These are phyloP conservation scores for Gossypium trilobum DNA, from an alignment of 441 rosid genomes.

Conservation along the genomic window DNA sequence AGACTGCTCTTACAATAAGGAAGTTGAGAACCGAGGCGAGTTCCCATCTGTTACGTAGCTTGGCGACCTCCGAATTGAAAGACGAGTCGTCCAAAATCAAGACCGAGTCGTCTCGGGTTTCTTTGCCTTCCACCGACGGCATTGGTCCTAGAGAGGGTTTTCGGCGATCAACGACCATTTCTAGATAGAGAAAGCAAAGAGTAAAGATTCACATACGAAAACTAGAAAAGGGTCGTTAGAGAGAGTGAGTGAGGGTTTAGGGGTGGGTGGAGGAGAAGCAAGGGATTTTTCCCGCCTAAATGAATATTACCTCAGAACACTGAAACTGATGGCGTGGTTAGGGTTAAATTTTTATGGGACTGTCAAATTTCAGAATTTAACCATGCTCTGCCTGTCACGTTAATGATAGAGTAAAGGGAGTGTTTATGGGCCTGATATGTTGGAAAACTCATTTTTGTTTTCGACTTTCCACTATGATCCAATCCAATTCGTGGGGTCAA, in stretches of 20 bases:
- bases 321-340: background rate
- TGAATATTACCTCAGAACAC: constrained; percentile 2
- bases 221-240: background rate
- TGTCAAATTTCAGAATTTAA: constrained; percentile 1
- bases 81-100: constrained; percentile 24
- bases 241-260: background rate
- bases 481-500: too few relatives aligned
- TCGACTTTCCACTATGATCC: too few relatives aligned
- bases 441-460: too few relatives aligned
- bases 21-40: constrained; percentile 84
- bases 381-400: too few relatives aligned
- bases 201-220: background rate
- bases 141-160: constrained; percentile 15
- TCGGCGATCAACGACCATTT: constrained; percentile 33
- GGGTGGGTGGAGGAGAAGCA: constrained; percentile 4
- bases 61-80: constrained; percentile 29
- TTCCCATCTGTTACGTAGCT: constrained; percentile 76
- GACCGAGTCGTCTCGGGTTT: constrained; percentile 12
- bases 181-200: constrained; percentile 9
- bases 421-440: too few relatives aligned
- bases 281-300: constrained; percentile 37
- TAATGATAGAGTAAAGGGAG: too few relatives aligned
- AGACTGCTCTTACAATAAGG: constrained; percentile 34
- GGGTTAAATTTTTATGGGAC: background rate
- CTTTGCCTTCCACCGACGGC: background rate